Evolutionary conservation across 2,329 filamentous ascomycete genomes (phyloP).

Genomic region (Bisporella sp.): DNA sequence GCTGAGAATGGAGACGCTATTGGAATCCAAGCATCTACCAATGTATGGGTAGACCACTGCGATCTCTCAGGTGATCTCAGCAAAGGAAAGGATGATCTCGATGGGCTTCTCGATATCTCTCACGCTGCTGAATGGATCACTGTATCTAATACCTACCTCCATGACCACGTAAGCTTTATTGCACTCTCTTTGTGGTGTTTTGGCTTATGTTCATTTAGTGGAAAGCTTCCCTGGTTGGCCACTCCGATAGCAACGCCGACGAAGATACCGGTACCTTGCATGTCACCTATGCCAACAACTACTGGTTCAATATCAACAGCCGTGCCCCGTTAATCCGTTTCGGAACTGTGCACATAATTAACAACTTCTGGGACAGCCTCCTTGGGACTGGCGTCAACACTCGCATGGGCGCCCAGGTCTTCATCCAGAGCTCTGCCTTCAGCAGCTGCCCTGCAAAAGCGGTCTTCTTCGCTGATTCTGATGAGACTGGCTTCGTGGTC

Average conservation of each 20-base stretch:
- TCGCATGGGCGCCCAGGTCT: constrained; percentile 47
- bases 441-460: constrained; percentile 34
- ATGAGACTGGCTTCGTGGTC: constrained; percentile 33
- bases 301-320: constrained; percentile 17
- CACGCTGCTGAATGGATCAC: too few species aligned
- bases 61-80: too few species aligned
- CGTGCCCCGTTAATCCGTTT: constrained; percentile 53
- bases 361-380: constrained; percentile 39
- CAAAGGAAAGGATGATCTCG: too few species aligned
- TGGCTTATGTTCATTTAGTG: constrained; percentile 33
- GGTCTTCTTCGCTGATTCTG: constrained; percentile 22
- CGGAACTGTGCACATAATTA: constrained; percentile 56
- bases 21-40: constrained; percentile 38
- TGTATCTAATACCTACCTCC: too few species aligned
- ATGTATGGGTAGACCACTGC: constrained; percentile 41
- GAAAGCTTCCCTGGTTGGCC: constrained; percentile 23
- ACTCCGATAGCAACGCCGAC: constrained; percentile 21
- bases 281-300: constrained; percentile 23
- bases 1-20: constrained; percentile 42
- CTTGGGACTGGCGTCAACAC: constrained; percentile 48
- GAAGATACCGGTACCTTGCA: constrained; percentile 22
- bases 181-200: too few species aligned
- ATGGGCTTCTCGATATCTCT: too few species aligned
- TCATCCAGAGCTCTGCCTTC: constrained; percentile 48
- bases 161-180: too few species aligned